A percentile compares a stretch with the other conserved stretches of the same genome.
Evolutionary conservation across 192 early-diverging fungal species (phyloP).

Genomic region (Helicostylum pulchrum): DNA sequence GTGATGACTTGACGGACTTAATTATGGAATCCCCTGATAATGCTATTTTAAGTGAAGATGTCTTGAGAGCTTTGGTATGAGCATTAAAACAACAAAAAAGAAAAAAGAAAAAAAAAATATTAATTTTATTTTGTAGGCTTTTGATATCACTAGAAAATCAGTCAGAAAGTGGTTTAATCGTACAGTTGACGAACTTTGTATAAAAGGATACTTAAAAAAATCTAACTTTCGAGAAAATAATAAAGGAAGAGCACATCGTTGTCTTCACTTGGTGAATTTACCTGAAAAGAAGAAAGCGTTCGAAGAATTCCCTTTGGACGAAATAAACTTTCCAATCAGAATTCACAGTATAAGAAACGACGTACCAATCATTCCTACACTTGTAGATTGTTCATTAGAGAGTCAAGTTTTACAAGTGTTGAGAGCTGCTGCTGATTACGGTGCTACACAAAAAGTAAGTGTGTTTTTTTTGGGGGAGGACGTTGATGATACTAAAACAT

Average conservation of each 20-base stretch:
- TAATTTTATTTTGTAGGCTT: constrained; percentile 9
- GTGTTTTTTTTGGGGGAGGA: neutral
- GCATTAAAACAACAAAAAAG: neutral
- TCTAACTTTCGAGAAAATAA: neutral
- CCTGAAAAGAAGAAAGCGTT: neutral
- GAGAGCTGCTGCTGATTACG: neutral
- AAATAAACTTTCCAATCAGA: neutral
- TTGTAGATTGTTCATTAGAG: neutral
- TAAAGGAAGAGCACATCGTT: neutral
- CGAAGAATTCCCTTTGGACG: neutral
- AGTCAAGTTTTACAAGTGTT: neutral
- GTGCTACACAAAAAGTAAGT: neutral
- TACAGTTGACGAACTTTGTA: neutral
- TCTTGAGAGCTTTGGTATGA: constrained; percentile 16
- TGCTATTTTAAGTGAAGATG: constrained; percentile 6
- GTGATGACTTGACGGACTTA: neutral
- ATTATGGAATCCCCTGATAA: neutral
- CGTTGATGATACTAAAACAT: neutral
- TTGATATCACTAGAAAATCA: neutral
- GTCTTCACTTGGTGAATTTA: neutral
- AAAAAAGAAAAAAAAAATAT: too few relatives aligned
- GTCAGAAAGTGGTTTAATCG: constrained; percentile 24
- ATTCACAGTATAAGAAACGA: neutral
- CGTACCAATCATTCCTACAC: neutral
- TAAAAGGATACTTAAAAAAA: constrained; percentile 9